Percentiles rank a stretch among this genome's conserved stretches.
These are phyloP conservation scores for Coemansia sp. DNA, from an alignment of 192 early-diverging fungal genomes.

Conservation along the genomic window DNA sequence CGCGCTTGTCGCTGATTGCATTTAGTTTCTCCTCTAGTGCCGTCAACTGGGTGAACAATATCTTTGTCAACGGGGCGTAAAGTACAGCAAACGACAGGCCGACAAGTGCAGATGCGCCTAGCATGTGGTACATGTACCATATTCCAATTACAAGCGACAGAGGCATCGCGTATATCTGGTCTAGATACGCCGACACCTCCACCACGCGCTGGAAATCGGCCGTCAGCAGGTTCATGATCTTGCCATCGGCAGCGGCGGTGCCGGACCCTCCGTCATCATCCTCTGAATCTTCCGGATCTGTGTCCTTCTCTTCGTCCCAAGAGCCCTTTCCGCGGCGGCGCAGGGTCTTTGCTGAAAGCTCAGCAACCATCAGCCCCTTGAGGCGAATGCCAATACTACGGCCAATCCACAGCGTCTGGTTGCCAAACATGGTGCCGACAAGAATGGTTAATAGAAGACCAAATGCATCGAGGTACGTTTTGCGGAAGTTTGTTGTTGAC, in stretches of 20 bases:
- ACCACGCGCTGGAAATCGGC: conserved; percentile 20
- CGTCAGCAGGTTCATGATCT: conserved; percentile 70
- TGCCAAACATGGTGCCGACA: too few species aligned
- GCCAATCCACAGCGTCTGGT: conserved; percentile 64
- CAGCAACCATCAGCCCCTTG: conserved; percentile 60
- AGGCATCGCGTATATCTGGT: conserved; percentile 62
- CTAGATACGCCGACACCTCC: conserved; percentile 58
- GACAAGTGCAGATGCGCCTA: conserved; percentile 76
- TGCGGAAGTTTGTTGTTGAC: conserved; percentile 10
- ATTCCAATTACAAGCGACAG: conserved; percentile 62
- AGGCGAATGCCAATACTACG: conserved; percentile 62
- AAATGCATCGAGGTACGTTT: conserved; percentile 60
- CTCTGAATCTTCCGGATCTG: conserved; percentile 11
- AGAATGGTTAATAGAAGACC: conserved; percentile 58
- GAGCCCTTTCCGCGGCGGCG: conserved; percentile 60
- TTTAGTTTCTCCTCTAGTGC: conserved; percentile 60
- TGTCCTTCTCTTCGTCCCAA: conserved; percentile 24
- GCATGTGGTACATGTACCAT: conserved; percentile 27
- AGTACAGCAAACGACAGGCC: conserved; percentile 68
- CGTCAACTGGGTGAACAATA: conserved; percentile 54
- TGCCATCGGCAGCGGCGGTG: conserved; percentile 57
- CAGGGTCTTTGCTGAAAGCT: conserved; percentile 67
- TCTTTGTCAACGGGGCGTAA: conserved; percentile 58
- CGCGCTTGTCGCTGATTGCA: conserved; percentile 59
- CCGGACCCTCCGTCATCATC: conserved; percentile 26